Percentiles rank a stretch among this genome's conserved stretches.
Evolutionary conservation across 306 rosid genomes (phyloP).

Genomic region (Medicago lupulina): DNA sequence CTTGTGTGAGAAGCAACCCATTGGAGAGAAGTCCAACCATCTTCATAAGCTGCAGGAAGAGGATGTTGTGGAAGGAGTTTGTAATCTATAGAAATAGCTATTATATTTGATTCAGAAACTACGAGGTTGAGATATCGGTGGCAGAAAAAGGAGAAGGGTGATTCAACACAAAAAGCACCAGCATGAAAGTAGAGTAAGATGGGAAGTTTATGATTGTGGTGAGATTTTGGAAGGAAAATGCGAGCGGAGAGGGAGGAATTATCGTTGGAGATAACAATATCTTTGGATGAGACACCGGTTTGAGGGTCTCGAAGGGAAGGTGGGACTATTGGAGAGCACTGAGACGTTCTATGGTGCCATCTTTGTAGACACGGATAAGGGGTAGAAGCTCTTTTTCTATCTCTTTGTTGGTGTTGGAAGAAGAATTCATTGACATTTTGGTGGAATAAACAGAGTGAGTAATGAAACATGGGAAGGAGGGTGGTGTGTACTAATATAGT

Average conservation of each 20-base stretch:
- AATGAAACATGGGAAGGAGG: neutral
- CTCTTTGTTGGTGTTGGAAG: constrained; percentile 1
- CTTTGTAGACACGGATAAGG: constrained; percentile 40
- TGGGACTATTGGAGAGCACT: constrained; percentile 33
- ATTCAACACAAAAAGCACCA: constrained; percentile 53
- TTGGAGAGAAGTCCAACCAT: constrained; percentile 49
- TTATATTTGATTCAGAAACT: constrained; percentile 33
- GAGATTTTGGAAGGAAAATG: constrained; percentile 40
- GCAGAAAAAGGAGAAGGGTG: constrained; percentile 39
- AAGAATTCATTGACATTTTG: constrained; percentile 8
- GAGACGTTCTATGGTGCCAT: constrained; percentile 45
- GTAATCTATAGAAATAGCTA: constrained; percentile 41
- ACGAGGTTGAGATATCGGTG: constrained; percentile 30
- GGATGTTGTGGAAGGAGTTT: constrained; percentile 49
- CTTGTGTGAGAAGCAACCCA: constrained; percentile 48
- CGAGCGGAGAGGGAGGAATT: constrained; percentile 42
- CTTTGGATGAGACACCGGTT: constrained; percentile 50
- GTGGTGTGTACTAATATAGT: neutral
- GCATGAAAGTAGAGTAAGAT: constrained; percentile 51
- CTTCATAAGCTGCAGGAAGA: constrained; percentile 51
- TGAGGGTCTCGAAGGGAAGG: constrained; percentile 38
- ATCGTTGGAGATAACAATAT: constrained; percentile 37
- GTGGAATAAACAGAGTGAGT: neutral
- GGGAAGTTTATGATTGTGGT: constrained; percentile 40
- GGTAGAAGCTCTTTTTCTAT: constrained; percentile 46